Percentiles rank a stretch among this genome's conserved stretches.
phyloP scores from a whole-genome alignment of 345 rosid species.

The Aurinia saxatilis region DNA sequence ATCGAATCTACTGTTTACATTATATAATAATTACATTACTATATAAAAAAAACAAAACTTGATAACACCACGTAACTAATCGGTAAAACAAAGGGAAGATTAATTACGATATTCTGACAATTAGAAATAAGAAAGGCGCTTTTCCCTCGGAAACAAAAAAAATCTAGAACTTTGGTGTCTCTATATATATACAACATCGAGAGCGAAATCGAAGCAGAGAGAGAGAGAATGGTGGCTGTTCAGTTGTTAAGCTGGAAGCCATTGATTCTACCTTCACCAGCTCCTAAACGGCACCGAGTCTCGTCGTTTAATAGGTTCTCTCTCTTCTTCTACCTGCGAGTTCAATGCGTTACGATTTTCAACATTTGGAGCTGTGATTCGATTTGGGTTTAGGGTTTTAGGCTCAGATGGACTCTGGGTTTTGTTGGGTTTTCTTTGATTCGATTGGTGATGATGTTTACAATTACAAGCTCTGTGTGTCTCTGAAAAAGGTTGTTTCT shows the following conservation, averaged over 20 bases:
- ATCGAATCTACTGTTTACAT: no score
- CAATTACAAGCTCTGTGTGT: background rate
- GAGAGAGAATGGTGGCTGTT: conserved; percentile 32
- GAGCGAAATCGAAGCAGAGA: background rate
- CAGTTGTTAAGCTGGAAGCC: conserved; percentile 38
- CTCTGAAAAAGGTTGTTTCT: background rate
- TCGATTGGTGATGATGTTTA: background rate
- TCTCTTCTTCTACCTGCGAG: background rate
- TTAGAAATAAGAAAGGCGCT: background rate
- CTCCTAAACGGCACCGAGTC: conserved; percentile 5
- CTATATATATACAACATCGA: background rate
- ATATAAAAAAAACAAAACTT: no score
- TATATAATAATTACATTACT: no score
- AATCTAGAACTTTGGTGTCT: background rate
- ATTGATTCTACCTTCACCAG: conserved; percentile 29
- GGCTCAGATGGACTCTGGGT: background rate
- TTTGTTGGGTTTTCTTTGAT: no score
- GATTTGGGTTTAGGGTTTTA: conserved; percentile 14
- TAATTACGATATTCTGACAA: no score
- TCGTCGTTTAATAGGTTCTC: conserved; percentile 31
- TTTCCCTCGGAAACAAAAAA: background rate
- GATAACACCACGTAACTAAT: no score
- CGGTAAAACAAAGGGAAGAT: no score
- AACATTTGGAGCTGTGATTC: background rate
- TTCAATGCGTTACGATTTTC: background rate